These are phyloP conservation scores for Suzukiozyma palmioleophila DNA, from an alignment of 1,139 yeast genomes.

Conservation along the genomic window DNA sequence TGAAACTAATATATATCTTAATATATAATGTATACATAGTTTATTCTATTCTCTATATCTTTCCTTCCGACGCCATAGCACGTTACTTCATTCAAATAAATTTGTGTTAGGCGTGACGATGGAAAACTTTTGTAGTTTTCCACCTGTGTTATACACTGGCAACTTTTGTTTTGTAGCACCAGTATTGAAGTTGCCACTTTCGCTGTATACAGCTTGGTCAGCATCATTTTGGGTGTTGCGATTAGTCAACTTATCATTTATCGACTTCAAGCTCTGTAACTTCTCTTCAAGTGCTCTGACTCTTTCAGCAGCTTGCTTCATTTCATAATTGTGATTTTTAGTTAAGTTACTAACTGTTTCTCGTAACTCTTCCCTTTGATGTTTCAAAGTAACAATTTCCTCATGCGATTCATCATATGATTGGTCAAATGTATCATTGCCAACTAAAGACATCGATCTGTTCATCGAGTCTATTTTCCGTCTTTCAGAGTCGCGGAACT, in stretches of 20 bases:
- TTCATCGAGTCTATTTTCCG: slow-evolving; percentile 5
- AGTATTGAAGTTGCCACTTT: slow-evolving; percentile 2
- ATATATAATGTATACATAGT: slow-evolving; percentile 1
- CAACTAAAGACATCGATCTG: slow-evolving; percentile 5
- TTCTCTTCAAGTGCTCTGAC: slow-evolving; percentile 36
- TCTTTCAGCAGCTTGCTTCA: slow-evolving; percentile 40
- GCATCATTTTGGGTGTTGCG: slow-evolving; percentile 12
- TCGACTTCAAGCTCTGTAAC: slow-evolving; percentile 27
- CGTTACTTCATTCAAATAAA: slow-evolving; percentile 20
- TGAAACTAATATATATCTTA: background rate
- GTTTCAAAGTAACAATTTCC: slow-evolving; percentile 36
- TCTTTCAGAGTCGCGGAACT: slow-evolving; percentile 9
- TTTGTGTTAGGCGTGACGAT: slow-evolving; percentile 37
- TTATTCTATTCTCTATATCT: background rate
- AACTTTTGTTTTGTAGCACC: slow-evolving; percentile 5
- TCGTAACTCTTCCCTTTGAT: slow-evolving; percentile 56
- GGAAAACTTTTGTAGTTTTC: slow-evolving; percentile 39
- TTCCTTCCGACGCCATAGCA: background rate
- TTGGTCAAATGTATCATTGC: slow-evolving; percentile 5
- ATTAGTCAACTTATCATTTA: slow-evolving; percentile 33
- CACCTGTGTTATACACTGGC: slow-evolving; percentile 21
- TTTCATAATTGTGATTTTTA: slow-evolving; percentile 31
- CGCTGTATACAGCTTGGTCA: background rate
- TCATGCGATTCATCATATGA: slow-evolving; percentile 18
- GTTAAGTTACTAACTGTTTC: slow-evolving; percentile 45